Base-by-base conservation (phyloP, 2,329 filamentous ascomycete genomes). In the Dactylella cylindrospora region DNA sequence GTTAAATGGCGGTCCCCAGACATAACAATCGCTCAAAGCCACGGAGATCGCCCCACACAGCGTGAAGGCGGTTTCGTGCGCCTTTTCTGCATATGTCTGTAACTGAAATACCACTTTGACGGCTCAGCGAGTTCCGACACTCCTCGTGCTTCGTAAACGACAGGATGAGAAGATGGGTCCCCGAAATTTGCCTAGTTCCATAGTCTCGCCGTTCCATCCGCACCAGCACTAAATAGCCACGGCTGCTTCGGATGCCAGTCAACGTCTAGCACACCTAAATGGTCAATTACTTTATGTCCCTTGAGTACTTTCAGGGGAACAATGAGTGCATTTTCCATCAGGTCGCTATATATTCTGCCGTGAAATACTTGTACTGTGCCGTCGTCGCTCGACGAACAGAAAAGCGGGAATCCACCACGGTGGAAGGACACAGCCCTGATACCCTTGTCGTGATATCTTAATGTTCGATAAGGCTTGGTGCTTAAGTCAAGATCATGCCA, bases 401-500 rank as follows among this genome's bases (percentile, higher is more conserved):
- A 97, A 28, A 98, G 79, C 13, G 93, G 90, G 64, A 84, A 81
- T n/a, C 78, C 78, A 61, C 84, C 83, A 55, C 84, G 84, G 74
- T 98, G 94, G 74, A 87, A 98, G 68, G 83, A 84, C 51, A 96
- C 93, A 9, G 85, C 83, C 40, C 94, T 83, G 70, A 98, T 95
- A 38, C 93, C 93, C 74, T 95, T 88, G 64, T 82, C 77, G 76
- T 98, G 93, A 77, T 97, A 98, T 44, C 93, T 83, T 75, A 98
- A 84, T 1, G 91, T 97, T 78, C 96, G 96, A 78, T 95, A 97
- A 0, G 93, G 93, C 43, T 88, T 83, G 65, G 81, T 84, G 0
- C 88, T 93, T 28, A 98, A 82, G 68, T 98, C 93, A 49, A 97
- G 80, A 74, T 98, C 93, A 75, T 97, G 93, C 93, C 93, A 98